Evolutionary conservation across 2,329 filamentous ascomycete species (phyloP).

Genomic region (Xylogone sp.): DNA sequence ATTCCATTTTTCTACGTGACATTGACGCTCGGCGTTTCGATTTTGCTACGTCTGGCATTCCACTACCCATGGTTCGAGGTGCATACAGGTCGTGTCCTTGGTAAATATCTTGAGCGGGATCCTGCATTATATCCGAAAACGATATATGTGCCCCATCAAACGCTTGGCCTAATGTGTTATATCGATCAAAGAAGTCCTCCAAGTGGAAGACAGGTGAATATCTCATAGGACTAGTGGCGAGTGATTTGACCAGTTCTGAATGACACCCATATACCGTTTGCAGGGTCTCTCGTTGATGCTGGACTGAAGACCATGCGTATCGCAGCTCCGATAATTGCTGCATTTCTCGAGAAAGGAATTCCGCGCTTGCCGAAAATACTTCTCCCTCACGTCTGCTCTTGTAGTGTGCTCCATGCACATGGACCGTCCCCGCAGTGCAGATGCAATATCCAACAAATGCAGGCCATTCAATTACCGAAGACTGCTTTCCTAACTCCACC

Average conservation of each 20-base stretch:
- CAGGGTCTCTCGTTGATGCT: constrained; percentile 76
- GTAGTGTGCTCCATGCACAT: constrained; percentile 83
- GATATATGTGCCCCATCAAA: constrained; percentile 75
- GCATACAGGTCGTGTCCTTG: constrained; percentile 45
- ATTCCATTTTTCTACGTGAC: constrained; percentile 35
- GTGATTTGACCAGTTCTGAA: constrained; percentile 70
- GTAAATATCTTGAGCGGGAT: constrained; percentile 55
- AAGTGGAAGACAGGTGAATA: constrained; percentile 79
- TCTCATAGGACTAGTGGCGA: constrained; percentile 64
- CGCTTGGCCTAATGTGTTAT: constrained; percentile 52
- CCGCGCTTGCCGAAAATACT: constrained; percentile 58
- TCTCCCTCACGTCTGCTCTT: constrained; percentile 34
- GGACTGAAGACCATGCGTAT: constrained; percentile 71
- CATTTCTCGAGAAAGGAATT: constrained; percentile 75
- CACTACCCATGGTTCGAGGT: constrained; percentile 32
- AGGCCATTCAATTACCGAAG: constrained; percentile 76
- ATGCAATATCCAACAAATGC: constrained; percentile 85
- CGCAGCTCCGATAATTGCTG: constrained; percentile 73
- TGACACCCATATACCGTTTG: constrained; percentile 78
- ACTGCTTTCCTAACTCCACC: constrained; percentile 73
- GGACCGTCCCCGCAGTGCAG: constrained; percentile 81
- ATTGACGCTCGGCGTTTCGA: constrained; percentile 27
- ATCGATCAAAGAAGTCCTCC: constrained; percentile 85
- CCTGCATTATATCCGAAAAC: constrained; percentile 62
- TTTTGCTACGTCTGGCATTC: constrained; percentile 13